These are phyloP conservation scores for Pseudopyricularia javanii DNA, from an alignment of 2,329 filamentous ascomycete genomes.

Conservation along the genomic window DNA sequence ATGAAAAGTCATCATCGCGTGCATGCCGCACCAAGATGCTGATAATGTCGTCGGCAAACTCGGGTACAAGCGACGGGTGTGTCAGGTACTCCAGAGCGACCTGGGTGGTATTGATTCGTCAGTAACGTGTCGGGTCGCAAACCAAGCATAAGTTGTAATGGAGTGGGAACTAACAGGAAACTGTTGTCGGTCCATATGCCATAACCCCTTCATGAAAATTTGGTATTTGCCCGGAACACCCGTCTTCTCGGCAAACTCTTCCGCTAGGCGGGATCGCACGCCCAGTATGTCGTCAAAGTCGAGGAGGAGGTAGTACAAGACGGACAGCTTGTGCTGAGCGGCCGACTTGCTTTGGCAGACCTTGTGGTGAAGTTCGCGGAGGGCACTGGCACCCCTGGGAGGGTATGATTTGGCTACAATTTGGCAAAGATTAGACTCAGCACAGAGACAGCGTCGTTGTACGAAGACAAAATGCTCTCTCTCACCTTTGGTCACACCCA, in stretches of 20 bases:
- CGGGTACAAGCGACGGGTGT: slow-evolving; percentile 66
- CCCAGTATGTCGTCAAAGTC: slow-evolving; percentile 50
- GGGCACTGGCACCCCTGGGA: slow-evolving; percentile 53
- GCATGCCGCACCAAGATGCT: slow-evolving; percentile 52
- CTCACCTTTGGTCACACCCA: slow-evolving; percentile 58
- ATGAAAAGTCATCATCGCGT: slow-evolving; percentile 43
- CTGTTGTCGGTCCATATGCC: slow-evolving; percentile 63
- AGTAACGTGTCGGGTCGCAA: not conserved
- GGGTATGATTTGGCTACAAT: slow-evolving; percentile 56
- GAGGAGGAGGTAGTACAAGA: slow-evolving; percentile 74
- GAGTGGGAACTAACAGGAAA: slow-evolving; percentile 39
- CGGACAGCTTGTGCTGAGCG: slow-evolving; percentile 67
- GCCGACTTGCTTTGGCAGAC: slow-evolving; percentile 54
- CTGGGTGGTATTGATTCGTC: slow-evolving; percentile 20
- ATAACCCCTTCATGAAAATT: slow-evolving; percentile 71
- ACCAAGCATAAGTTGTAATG: not conserved
- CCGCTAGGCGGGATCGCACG: slow-evolving; percentile 32
- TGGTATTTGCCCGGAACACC: slow-evolving; percentile 66
- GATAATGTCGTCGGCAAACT: slow-evolving; percentile 76
- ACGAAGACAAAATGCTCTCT: slow-evolving; percentile 1
- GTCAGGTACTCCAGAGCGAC: slow-evolving; percentile 63
- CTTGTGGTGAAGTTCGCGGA: slow-evolving; percentile 58
- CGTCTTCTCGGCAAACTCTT: slow-evolving; percentile 45
- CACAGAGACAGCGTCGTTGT: not conserved
- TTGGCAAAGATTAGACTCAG: slow-evolving; percentile 1